phyloP scores from a whole-genome alignment of 768 basidiomycete species.

The Mycena haematopus region DNA sequence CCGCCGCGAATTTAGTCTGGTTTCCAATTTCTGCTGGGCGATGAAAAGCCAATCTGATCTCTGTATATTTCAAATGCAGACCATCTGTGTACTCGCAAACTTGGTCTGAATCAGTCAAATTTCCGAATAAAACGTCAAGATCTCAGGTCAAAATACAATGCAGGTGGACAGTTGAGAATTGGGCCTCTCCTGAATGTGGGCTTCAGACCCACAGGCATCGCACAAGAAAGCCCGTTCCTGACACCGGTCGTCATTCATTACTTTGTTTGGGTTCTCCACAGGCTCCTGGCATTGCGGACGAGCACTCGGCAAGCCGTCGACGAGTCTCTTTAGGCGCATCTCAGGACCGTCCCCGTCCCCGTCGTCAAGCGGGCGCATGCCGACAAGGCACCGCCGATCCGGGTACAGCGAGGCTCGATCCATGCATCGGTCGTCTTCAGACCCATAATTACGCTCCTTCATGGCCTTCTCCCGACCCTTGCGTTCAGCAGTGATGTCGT shows the following conservation, averaged over 20 bases:
- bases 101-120: no score
- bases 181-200: no score
- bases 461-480: slow-evolving; percentile 47
- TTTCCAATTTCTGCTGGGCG: no score
- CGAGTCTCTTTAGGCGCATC: slow-evolving; percentile 52
- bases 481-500: slow-evolving; percentile 52
- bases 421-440: slow-evolving; percentile 25
- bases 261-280: no score
- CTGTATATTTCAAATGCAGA: no score
- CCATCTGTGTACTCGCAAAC: no score
- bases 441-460: slow-evolving; percentile 27
- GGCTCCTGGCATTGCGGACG: no score
- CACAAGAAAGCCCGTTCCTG: neutral
- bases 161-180: no score
- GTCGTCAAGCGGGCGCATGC: slow-evolving; percentile 61
- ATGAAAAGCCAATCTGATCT: no score
- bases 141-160: no score
- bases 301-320: slow-evolving; percentile 61
- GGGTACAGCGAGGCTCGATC: slow-evolving; percentile 33
- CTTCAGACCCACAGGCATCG: neutral
- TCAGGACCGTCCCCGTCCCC: slow-evolving; percentile 48
- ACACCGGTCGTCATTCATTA: neutral
- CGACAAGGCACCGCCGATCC: slow-evolving; percentile 61
- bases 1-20: no score
- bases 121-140: no score